Evolutionary conservation across 2,329 filamentous ascomycete genomes (phyloP).

Genomic region (Ustilaginoidea virens): DNA sequence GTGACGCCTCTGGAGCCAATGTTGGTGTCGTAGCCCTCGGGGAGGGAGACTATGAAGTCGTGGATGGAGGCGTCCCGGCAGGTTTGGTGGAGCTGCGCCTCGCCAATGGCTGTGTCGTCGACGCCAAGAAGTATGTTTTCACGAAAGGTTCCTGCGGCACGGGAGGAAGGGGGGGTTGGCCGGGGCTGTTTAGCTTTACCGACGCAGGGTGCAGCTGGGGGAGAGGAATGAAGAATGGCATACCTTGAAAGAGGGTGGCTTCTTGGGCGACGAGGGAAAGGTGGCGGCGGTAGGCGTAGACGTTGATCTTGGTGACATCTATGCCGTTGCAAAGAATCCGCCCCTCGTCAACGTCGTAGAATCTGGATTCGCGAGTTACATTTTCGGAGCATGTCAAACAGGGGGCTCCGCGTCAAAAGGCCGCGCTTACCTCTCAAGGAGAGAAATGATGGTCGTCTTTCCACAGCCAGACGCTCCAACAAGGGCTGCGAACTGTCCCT

Average conservation of each 20-base stretch:
- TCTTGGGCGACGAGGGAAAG: conserved; percentile 64
- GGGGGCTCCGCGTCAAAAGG: not conserved
- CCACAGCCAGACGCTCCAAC: conserved; percentile 58
- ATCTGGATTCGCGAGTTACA: conserved; percentile 21
- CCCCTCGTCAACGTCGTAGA: conserved; percentile 54
- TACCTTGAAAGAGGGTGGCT: conserved; percentile 53
- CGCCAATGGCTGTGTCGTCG: conserved; percentile 32
- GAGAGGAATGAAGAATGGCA: conserved; percentile 1
- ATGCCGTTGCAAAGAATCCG: conserved; percentile 47
- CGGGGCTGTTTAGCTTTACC: not conserved
- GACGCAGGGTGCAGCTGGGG: too few species aligned
- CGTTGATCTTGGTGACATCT: conserved; percentile 42
- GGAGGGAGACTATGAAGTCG: conserved; percentile 53
- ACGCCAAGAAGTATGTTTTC: conserved; percentile 58
- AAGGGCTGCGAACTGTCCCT: conserved; percentile 54
- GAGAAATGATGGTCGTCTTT: conserved; percentile 55
- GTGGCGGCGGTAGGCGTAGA: conserved; percentile 45
- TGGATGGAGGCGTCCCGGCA: conserved; percentile 51
- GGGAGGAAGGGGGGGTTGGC: not conserved
- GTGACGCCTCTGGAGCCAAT: conserved; percentile 52
- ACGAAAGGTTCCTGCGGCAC: conserved; percentile 35
- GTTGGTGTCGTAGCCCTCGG: conserved; percentile 51
- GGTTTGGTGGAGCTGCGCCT: conserved; percentile 34
- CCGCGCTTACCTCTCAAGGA: conserved; percentile 32
- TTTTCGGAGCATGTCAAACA: not conserved